These are phyloP conservation scores for Cucumis sativus DNA, from an alignment of 306 rosid genomes.

Conservation along the genomic window Cucumber_9930_V3 NC_026658.2:23847501-23848000, in stretches of 20 bases:
- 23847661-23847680: not conserved
- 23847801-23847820: constrained; percentile 19
- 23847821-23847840: constrained; percentile 39
- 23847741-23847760: constrained; percentile 91
- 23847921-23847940: not conserved
- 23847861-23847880: constrained; percentile 35
- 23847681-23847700: constrained; percentile 62
- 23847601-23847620: constrained; percentile 11
- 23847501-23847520: constrained; percentile 72
- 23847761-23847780: constrained; percentile 88
- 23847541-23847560: constrained; percentile 75
- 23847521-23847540: constrained; percentile 64
- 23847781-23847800: constrained; percentile 54
- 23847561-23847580: constrained; percentile 45
- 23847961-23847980: too few species aligned
- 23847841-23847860: constrained; percentile 35
- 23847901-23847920: constrained; percentile 49
- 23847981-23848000: too few species aligned
- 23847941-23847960: not conserved
- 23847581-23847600: constrained; percentile 64
- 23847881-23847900: constrained; percentile 22
- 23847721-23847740: constrained; percentile 88
- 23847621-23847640: not conserved
- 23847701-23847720: constrained; percentile 94
- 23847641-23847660: not conserved